Evolutionary conservation across 2,329 filamentous ascomycete genomes (phyloP).

Genomic region (Podosphaera aphanis): DNA sequence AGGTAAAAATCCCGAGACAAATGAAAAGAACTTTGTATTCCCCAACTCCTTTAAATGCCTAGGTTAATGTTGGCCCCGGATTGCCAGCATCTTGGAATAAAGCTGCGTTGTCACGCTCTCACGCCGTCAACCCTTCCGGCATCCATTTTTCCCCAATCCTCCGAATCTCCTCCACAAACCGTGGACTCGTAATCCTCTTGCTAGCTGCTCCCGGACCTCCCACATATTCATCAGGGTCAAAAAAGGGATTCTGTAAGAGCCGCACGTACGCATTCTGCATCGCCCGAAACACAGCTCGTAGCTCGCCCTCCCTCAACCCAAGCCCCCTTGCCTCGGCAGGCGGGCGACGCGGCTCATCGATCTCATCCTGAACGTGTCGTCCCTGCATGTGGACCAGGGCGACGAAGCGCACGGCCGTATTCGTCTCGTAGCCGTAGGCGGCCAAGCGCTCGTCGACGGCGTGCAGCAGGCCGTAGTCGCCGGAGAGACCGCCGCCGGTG

Average conservation of each 20-base stretch:
- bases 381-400: conserved; percentile 81
- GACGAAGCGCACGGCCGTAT: conserved; percentile 78
- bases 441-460: conserved; percentile 82
- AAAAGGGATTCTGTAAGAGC: conserved; percentile 85
- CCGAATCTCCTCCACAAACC: conserved; percentile 62
- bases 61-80: not conserved
- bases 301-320: conserved; percentile 62
- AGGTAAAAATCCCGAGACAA: no score
- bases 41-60: not conserved
- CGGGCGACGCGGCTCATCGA: conserved; percentile 12
- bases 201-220: conserved; percentile 27
- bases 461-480: conserved; percentile 79
- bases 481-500: conserved; percentile 31
- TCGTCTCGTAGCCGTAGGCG: conserved; percentile 89
- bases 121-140: conserved; percentile 38
- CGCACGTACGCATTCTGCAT: conserved; percentile 82
- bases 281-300: conserved; percentile 74
- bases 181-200: conserved; percentile 56
- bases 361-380: conserved; percentile 18
- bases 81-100: not conserved
- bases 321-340: conserved; percentile 29
- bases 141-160: conserved; percentile 69
- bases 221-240: conserved; percentile 63
- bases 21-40: no score
- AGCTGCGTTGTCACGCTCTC: not conserved